These are phyloP conservation scores for Macrolepiota fuliginosa DNA, from an alignment of 768 basidiomycete species.

Conservation along the genomic window DNA sequence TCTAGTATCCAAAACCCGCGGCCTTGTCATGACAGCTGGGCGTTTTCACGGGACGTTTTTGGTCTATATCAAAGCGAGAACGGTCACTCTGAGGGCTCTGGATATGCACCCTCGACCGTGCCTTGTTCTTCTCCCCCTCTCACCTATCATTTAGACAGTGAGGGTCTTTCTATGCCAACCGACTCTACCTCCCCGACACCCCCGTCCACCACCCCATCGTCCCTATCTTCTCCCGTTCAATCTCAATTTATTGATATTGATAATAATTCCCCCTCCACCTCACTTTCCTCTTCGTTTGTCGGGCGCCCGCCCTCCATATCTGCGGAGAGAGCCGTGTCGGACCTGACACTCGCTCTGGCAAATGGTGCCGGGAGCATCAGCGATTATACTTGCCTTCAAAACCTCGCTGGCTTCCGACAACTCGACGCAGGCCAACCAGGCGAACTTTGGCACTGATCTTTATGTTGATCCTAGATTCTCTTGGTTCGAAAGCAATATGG, in stretches of 20 bases:
- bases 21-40: constrained; percentile 30
- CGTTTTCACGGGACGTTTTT: constrained; percentile 37
- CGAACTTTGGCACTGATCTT: constrained; percentile 46
- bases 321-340: constrained; percentile 23
- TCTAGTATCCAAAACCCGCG: constrained; percentile 17
- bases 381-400: constrained; percentile 21
- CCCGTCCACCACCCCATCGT: not conserved
- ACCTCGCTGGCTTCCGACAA: not conserved
- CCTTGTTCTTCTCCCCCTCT: not conserved
- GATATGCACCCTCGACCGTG: not conserved
- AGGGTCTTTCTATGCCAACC: not conserved
- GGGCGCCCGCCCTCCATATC: constrained; percentile 21
- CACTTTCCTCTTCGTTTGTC: constrained; percentile 25
- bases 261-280: constrained; percentile 12
- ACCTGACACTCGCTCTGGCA: constrained; percentile 24
- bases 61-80: not conserved
- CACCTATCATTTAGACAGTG: not conserved
- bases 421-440: constrained; percentile 38
- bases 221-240: not conserved
- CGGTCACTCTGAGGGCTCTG: not conserved
- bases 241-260: not conserved
- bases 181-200: not conserved
- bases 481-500: not conserved
- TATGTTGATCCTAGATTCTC: not conserved
- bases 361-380: constrained; percentile 28